Base-by-base conservation (phyloP, 306 rosid species). In the Cucumis sativus region DNA sequence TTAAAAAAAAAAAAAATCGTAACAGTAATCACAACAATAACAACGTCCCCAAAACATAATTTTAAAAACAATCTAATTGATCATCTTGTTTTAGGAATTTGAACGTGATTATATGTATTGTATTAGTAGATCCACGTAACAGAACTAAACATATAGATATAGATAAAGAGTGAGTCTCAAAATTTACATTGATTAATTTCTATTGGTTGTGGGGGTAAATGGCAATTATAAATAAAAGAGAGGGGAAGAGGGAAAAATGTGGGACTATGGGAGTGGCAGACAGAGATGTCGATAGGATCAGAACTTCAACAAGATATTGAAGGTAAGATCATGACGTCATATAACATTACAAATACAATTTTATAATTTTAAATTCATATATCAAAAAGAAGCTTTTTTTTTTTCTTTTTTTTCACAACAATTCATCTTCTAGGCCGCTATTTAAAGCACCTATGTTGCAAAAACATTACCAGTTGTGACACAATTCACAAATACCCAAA, bases 201-300 rank as follows among this genome's bases (percentile, higher is more conserved):
- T 4, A 33, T 33, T 4, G 5, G 37, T 3, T 33, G 5, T 33
- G 8, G 8, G 8, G 43, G 43, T 39, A 39, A 39, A 15, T 33
- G 5, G 5, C 2, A 52, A 52, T 14, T 54, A 74, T 21, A 43
- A 41, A 58, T 61, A 18, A 14, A 51, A 14, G 12, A 33, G 37
- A 23, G 14, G n/a, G 45, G 30, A 13, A 17, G 15, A 7, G 35
- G 17, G 54, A 39, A n/a, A 72, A 60, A 79, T 28, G 18, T 23
- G n/a, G 25, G 70, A 28, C n/a, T 49, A 74, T 77, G 75, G 45
- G 81, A 87, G 89, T 88, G 91, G 91, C 88, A 85, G 91, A 85
- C 91, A 85, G 69, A 58, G 87, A 78, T 79, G 84, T 81, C 84
- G 81, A 85, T 79, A 78, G 84, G 87, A 80, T 82, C 66, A 78